Evolutionary conservation across 768 basidiomycete genomes (phyloP).

Genomic region (Kwoniella europaea): DNA sequence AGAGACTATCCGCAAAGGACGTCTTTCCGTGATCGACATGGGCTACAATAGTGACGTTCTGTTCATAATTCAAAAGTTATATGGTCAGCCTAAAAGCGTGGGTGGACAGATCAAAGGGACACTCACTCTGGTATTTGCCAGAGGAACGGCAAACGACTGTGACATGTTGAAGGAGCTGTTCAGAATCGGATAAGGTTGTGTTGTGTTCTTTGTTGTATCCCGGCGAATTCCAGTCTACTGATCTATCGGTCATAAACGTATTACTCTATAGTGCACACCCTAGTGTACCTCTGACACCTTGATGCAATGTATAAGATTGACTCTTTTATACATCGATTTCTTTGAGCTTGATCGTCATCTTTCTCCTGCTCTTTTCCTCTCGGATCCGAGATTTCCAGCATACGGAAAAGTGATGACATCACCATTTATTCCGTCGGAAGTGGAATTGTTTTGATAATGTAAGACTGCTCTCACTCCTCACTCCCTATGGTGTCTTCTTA

Average conservation of each 20-base stretch:
- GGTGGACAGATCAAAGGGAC: slow-evolving; percentile 64
- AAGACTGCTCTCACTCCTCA: not conserved
- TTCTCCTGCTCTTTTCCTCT: not conserved
- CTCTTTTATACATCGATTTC: not conserved
- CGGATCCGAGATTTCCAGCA: slow-evolving; percentile 19
- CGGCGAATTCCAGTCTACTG: no score
- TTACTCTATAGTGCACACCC: no score
- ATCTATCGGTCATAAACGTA: no score
- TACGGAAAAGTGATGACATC: slow-evolving; percentile 17
- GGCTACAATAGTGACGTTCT: slow-evolving; percentile 65
- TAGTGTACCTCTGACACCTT: no score
- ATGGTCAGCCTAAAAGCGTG: slow-evolving; percentile 89
- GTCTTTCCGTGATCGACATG: slow-evolving; percentile 82
- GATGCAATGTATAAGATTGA: no score
- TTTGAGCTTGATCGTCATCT: not conserved
- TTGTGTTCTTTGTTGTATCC: no score
- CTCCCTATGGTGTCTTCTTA: not conserved
- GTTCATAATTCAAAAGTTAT: slow-evolving; percentile 94
- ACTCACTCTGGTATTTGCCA: slow-evolving; percentile 53
- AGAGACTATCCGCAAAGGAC: slow-evolving; percentile 78
- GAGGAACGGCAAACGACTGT: slow-evolving; percentile 49
- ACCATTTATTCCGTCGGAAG: slow-evolving; percentile 2
- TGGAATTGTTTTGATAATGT: not conserved
- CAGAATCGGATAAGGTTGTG: not conserved
- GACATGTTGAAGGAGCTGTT: slow-evolving; percentile 27